Evolutionary conservation across 2,329 filamentous ascomycete species (phyloP), one percentile per base, ranked within the genome.

Genomic region (Epichloe brachyelytri): DNA sequence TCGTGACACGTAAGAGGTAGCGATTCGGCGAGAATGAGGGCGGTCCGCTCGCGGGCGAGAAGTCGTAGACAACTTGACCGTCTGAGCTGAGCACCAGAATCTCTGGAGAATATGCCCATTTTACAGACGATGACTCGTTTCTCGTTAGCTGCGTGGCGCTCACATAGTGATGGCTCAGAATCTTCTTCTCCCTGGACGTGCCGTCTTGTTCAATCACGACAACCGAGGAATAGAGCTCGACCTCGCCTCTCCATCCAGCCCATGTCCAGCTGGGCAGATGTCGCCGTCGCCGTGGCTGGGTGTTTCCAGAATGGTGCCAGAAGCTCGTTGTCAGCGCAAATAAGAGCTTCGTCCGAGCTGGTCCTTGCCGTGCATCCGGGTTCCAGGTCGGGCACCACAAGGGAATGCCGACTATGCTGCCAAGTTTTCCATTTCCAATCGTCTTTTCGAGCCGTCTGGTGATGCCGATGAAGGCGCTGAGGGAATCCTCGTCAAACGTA

Each of bases 231-330:
- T 62, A 58, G 43, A 67, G 54, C 33, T 66, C 65, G 12, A 67
- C 65, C 5, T 62, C 55, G 14, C 65, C 65, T 17, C 60, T 57
- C 65, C 65, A 67, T 2, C 65, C 65, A 2, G 65, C 64, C 65
- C 65, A 67, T 2, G 64, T 65, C 65, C 65, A 67, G 52, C 65
- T 67, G 8, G 65, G 65, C 48, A 67, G 55, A 40, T 67, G 65
- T 0, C 54, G 51, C 1, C 64, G 58, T 41, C 65, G 51, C n/a
- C 50, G 57, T 1, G 60, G 61, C 43, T 58, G 54, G 10, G 53
- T 52, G 6, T 56, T 57, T 3, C 63, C 60, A 37, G 56, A 58
- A 46, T 67, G 65, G n/a, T 67, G 65, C 65, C 65, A 67, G 53
- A 67, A 67, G 45, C 64, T 64, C 5, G 64, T 66, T 2, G 64